Evolutionary conservation across 2,329 filamentous ascomycete species (phyloP).

Genomic region (Exophiala sideris): DNA sequence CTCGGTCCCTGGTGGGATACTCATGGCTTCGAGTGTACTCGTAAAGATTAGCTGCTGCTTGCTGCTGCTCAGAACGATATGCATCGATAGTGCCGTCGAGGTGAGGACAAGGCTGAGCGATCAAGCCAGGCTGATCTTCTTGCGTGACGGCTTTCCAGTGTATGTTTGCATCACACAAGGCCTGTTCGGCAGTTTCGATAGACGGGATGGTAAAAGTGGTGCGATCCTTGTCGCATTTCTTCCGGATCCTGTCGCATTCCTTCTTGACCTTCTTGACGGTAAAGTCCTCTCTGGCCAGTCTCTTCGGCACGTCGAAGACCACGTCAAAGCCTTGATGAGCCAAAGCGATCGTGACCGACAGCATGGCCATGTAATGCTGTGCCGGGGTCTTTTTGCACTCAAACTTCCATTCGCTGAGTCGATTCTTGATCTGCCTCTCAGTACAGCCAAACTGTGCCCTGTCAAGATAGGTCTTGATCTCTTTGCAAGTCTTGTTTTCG

Average conservation of each 20-base stretch:
- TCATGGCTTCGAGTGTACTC: too few relatives aligned
- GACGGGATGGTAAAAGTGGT: neutral
- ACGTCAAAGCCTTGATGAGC: constrained; percentile 1
- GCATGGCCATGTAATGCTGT: constrained; percentile 21
- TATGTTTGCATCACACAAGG: constrained; percentile 6
- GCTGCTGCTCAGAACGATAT: neutral
- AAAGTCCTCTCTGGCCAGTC: constrained; percentile 4
- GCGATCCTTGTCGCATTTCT: constrained; percentile 4
- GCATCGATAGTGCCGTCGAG: too few relatives aligned
- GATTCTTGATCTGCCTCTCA: constrained; percentile 22
- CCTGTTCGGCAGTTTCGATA: constrained; percentile 5
- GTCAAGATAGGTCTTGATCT: constrained; percentile 12
- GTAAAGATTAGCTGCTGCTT: too few relatives aligned
- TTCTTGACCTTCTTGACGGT: constrained; percentile 17
- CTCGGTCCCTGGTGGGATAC: neutral
- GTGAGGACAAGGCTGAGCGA: neutral
- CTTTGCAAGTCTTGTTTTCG: constrained; percentile 13
- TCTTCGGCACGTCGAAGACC: constrained; percentile 20
- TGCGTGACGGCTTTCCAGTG: neutral
- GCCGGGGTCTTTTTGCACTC: constrained; percentile 20
- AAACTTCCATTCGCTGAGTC: constrained; percentile 21
- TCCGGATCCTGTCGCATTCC: constrained; percentile 20
- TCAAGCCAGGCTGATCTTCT: too few relatives aligned
- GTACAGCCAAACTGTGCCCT: constrained; percentile 12
- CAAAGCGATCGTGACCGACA: constrained; percentile 7